Evolutionary conservation across 352 stramenopile genomes (phyloP).

Genomic region (Pythium folliculosum): DNA sequence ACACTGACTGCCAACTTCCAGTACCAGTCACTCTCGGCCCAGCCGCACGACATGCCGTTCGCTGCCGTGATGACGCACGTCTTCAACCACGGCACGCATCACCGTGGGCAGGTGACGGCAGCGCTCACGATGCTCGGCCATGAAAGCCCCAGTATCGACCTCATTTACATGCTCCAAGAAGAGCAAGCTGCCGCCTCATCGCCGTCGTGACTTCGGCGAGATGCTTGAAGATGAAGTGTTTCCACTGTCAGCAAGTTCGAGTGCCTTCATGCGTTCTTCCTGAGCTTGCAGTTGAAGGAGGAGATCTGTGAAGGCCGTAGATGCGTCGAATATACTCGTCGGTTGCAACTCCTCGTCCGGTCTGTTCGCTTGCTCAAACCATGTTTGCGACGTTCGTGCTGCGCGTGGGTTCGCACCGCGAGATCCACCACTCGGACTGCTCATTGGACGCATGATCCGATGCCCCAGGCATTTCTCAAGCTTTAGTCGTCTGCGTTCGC

Average conservation of each 20-base stretch:
- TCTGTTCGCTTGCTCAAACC: neutral
- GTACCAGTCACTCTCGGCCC: slow-evolving; percentile 9
- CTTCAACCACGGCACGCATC: slow-evolving; percentile 32
- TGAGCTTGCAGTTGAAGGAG: slow-evolving; percentile 22
- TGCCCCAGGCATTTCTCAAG: slow-evolving; percentile 21
- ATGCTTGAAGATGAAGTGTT: neutral
- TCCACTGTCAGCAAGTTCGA: neutral
- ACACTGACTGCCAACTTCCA: slow-evolving; percentile 17
- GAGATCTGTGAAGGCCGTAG: slow-evolving; percentile 10
- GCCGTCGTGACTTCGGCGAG: neutral
- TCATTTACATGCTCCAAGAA: slow-evolving; percentile 29
- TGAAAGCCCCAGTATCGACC: slow-evolving; percentile 15
- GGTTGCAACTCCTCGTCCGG: neutral
- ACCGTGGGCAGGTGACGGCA: slow-evolving; percentile 26
- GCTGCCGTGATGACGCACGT: slow-evolving; percentile 17
- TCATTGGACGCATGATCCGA: neutral
- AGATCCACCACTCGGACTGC: neutral
- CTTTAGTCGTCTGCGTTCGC: slow-evolving; percentile 4
- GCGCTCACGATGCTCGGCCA: slow-evolving; percentile 27
- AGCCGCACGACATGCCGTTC: slow-evolving; percentile 10
- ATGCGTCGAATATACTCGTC: slow-evolving; percentile 5
- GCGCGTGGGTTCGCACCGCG: neutral
- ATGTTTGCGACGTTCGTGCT: neutral
- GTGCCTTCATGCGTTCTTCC: slow-evolving; percentile 21
- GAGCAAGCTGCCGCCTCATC: neutral